phyloP scores from a whole-genome alignment of 2,329 filamentous ascomycete species.

The Fusarium scirpi region DNA sequence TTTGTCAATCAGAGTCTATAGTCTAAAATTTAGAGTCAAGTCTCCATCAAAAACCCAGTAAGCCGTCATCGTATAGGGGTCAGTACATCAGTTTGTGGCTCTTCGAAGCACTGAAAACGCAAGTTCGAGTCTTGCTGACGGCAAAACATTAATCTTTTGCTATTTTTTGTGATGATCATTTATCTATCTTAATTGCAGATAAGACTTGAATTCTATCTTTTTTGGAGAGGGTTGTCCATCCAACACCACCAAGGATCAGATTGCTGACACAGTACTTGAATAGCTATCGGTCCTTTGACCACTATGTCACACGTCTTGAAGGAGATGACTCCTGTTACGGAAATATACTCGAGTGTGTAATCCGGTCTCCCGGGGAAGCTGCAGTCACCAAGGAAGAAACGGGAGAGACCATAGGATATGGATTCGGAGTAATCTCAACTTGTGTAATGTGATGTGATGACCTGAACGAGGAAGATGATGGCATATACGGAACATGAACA shows the following conservation, averaged over 20 bases:
- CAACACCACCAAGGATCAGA: not conserved
- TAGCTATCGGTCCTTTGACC: slow-evolving; percentile 37
- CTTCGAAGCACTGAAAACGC: slow-evolving; percentile 41
- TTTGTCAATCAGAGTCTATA: accelerated
- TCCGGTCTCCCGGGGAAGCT: slow-evolving; percentile 20
- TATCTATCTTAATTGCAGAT: accelerated
- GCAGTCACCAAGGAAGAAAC: slow-evolving; percentile 8
- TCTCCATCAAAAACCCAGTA: not conserved
- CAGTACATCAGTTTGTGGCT: slow-evolving; percentile 42
- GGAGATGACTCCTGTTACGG: slow-evolving; percentile 38
- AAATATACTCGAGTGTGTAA: slow-evolving; percentile 30
- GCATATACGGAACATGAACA: not conserved
- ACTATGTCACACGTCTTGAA: slow-evolving; percentile 26
- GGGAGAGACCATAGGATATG: not conserved
- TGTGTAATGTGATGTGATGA: slow-evolving; percentile 27
- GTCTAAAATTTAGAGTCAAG: accelerated
- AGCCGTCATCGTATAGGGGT: slow-evolving; percentile 44
- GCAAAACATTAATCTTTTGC: slow-evolving; percentile 23
- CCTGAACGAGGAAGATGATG: not conserved
- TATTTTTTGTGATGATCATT: not conserved
- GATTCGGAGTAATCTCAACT: slow-evolving; percentile 29
- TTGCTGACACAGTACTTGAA: not conserved
- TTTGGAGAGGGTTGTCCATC: not conserved
- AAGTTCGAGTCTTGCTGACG: slow-evolving; percentile 44
- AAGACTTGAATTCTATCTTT: not conserved